Evolutionary conservation across 1,284 basidiomycete species (phyloP).

Genomic region (Ceratobasidium sp.): DNA sequence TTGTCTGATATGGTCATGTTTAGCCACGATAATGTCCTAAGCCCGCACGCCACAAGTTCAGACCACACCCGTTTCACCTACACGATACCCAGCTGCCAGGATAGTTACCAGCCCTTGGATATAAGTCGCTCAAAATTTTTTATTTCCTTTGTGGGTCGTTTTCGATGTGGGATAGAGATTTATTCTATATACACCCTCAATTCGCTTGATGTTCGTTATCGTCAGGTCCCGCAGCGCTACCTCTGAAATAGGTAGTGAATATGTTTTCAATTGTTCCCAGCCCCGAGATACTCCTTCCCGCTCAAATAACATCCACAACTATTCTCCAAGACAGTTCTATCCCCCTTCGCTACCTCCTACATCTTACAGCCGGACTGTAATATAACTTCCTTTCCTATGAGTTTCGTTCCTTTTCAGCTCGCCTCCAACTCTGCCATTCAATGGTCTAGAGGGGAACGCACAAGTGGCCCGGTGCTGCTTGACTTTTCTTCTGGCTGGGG

Average conservation of each 20-base stretch:
- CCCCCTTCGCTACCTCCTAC: not conserved
- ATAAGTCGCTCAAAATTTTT: constrained; percentile 5
- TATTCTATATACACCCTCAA: not conserved
- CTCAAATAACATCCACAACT: constrained; percentile 18
- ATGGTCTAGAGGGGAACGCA: constrained; percentile 39
- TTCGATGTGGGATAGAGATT: not conserved
- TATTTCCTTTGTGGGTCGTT: constrained; percentile 19
- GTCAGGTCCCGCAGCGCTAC: too few species aligned
- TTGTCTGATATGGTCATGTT: too few species aligned
- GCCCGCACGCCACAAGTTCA: not conserved
- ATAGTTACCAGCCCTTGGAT: not conserved
- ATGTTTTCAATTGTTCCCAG: not conserved
- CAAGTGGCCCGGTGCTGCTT: constrained; percentile 38
- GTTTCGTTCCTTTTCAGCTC: constrained; percentile 29
- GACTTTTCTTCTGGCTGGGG: constrained; percentile 44
- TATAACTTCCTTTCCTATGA: not conserved
- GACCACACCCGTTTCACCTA: not conserved
- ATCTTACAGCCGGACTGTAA: constrained; percentile 33
- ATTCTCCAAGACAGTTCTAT: not conserved
- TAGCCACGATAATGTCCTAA: too few species aligned
- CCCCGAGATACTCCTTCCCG: not conserved
- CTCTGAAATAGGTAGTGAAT: not conserved
- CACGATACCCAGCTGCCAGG: too few species aligned
- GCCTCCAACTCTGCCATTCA: constrained; percentile 44
- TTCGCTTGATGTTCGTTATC: too few species aligned